These are phyloP conservation scores for Ceratobasidium sp. DNA, from an alignment of 1,284 basidiomycete genomes.

Conservation along the genomic window DNA sequence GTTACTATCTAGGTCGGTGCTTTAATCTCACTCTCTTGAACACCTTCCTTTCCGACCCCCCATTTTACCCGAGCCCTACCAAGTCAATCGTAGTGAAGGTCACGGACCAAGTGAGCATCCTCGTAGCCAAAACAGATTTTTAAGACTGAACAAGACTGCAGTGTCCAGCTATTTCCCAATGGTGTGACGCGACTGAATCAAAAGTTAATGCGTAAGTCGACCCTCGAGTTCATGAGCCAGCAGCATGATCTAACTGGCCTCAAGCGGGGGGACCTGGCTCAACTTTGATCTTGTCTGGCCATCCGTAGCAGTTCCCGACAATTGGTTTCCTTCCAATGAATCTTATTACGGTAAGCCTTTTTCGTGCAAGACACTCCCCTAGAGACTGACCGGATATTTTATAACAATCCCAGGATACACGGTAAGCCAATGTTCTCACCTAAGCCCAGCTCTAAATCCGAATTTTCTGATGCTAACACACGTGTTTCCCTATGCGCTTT, in stretches of 20 bases:
- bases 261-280: constrained; percentile 46
- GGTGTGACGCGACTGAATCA: constrained; percentile 39
- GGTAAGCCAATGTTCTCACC: constrained; percentile 25
- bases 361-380: background rate
- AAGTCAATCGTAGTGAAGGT: constrained; percentile 67
- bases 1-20: constrained; percentile 64
- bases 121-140: background rate
- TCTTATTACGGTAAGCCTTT: constrained; percentile 37
- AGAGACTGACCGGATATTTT: background rate
- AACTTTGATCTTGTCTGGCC: constrained; percentile 50
- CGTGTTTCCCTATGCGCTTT: too few relatives aligned
- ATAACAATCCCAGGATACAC: constrained; percentile 23
- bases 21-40: constrained; percentile 81
- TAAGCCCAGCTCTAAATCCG: background rate
- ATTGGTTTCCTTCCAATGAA: constrained; percentile 48
- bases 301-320: constrained; percentile 43
- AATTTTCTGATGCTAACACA: constrained; percentile 15
- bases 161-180: constrained; percentile 37
- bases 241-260: background rate
- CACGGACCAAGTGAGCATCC: constrained; percentile 40
- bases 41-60: constrained; percentile 73
- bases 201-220: constrained; percentile 33
- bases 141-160: background rate
- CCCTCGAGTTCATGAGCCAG: background rate
- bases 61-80: constrained; percentile 72